Evolutionary conservation across 495 filamentous ascomycete genomes (phyloP).

Genomic region (Bryoglossum gracile): DNA sequence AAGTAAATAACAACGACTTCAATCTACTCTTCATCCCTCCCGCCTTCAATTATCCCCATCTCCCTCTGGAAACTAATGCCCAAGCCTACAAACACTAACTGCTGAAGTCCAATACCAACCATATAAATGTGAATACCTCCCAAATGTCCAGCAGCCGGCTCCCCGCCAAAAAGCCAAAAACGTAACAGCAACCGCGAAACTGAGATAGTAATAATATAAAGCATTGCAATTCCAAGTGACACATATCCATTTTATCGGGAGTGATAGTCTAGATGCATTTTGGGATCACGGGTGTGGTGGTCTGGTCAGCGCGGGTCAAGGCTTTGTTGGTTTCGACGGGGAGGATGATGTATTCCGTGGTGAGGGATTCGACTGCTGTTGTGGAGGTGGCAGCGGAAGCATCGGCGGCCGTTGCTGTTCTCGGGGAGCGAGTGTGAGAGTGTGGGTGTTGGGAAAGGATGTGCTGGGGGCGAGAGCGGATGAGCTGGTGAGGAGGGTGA

Average conservation of each 20-base stretch:
- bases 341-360: conserved; percentile 23
- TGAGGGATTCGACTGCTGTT: conserved; percentile 18
- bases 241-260: conserved; percentile 36
- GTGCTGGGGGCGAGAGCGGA: conserved; percentile 2
- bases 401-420: not conserved
- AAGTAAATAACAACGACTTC: conserved; percentile 38
- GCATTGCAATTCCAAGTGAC: conserved; percentile 34
- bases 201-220: conserved; percentile 33
- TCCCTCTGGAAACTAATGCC: conserved; percentile 42
- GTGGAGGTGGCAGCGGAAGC: not conserved
- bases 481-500: not conserved
- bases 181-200: conserved; percentile 27
- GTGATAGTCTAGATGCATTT: conserved; percentile 27
- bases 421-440: not conserved
- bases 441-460: not conserved
- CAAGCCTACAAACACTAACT: conserved; percentile 41
- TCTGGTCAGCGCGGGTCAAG: conserved; percentile 20
- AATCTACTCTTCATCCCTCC: conserved; percentile 26
- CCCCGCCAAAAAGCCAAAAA: conserved; percentile 34
- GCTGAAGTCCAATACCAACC: conserved; percentile 53
- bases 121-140: conserved; percentile 53
- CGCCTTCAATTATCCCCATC: conserved; percentile 12
- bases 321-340: conserved; percentile 23
- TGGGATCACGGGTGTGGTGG: conserved; percentile 22
- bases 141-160: conserved; percentile 20